These are phyloP conservation scores for Penicillium fuscoglaucum DNA, from an alignment of 2,329 filamentous ascomycete genomes.

Conservation along the genomic window DNA sequence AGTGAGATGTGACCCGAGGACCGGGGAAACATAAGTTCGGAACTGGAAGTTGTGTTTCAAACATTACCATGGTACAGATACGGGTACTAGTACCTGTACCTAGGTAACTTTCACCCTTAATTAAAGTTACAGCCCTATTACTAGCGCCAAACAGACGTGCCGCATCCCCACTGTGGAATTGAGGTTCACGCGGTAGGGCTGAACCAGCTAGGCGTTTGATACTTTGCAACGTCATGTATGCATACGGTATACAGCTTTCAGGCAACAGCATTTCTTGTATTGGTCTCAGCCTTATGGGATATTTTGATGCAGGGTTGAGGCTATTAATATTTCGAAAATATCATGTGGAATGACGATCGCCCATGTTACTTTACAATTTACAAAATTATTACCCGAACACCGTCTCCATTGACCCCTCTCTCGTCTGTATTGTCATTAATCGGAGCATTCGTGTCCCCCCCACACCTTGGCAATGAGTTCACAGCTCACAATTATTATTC, in stretches of 20 bases:
- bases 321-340: not conserved
- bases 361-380: not conserved
- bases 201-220: slow-evolving; percentile 1
- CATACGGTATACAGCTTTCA: not conserved
- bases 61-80: not conserved
- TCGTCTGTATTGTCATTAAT: slow-evolving; percentile 6
- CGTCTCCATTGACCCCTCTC: slow-evolving; percentile 2
- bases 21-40: not conserved
- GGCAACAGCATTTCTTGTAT: slow-evolving; percentile 8
- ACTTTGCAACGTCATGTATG: not conserved
- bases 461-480: slow-evolving; percentile 10
- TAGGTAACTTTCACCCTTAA: slow-evolving; percentile 1
- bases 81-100: not conserved
- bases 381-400: not conserved
- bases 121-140: slow-evolving; percentile 11
- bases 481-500: not conserved
- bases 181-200: slow-evolving; percentile 3
- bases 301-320: not conserved
- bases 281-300: not conserved
- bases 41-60: not conserved
- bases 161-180: not conserved
- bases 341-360: not conserved
- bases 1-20: slow-evolving; percentile 4
- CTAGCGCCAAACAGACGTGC: slow-evolving; percentile 3
- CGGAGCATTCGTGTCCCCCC: not conserved